These are phyloP conservation scores for Tolypocladium ophioglossoides DNA, from an alignment of 2,329 filamentous ascomycete species.

Conservation along the genomic window DNA sequence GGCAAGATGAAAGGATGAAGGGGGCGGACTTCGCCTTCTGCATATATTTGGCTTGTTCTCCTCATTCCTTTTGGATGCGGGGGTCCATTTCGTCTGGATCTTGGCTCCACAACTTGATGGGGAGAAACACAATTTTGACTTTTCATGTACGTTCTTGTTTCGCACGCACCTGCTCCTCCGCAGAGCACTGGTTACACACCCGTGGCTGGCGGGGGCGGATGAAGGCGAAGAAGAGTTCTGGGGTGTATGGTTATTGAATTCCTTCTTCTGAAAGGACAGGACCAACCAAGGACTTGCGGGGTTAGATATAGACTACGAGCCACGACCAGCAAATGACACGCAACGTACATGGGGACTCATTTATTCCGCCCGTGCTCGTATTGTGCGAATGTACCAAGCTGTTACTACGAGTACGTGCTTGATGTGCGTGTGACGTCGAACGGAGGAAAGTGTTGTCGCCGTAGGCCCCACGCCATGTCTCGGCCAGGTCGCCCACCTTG, in stretches of 20 bases:
- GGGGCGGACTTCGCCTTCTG: constrained; percentile 8
- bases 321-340: constrained; percentile 8
- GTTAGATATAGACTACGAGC: constrained; percentile 12
- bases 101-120: neutral
- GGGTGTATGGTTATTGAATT: neutral
- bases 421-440: neutral
- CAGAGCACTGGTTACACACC: neutral
- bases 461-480: neutral
- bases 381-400: neutral
- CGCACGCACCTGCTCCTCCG: neutral
- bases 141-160: neutral
- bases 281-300: constrained; percentile 2
- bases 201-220: neutral
- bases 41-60: constrained; percentile 17
- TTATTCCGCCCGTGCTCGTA: neutral
- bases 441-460: neutral
- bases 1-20: neutral
- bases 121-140: neutral
- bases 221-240: constrained; percentile 2
- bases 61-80: neutral
- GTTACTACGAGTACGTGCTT: neutral
- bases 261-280: constrained; percentile 1
- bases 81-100: neutral
- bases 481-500: neutral
- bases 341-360: neutral